Percentiles rank a stretch among this genome's conserved stretches.
These are phyloP conservation scores for Euclidium syriacum DNA, from an alignment of 345 rosid species.

Conservation along the genomic window DNA sequence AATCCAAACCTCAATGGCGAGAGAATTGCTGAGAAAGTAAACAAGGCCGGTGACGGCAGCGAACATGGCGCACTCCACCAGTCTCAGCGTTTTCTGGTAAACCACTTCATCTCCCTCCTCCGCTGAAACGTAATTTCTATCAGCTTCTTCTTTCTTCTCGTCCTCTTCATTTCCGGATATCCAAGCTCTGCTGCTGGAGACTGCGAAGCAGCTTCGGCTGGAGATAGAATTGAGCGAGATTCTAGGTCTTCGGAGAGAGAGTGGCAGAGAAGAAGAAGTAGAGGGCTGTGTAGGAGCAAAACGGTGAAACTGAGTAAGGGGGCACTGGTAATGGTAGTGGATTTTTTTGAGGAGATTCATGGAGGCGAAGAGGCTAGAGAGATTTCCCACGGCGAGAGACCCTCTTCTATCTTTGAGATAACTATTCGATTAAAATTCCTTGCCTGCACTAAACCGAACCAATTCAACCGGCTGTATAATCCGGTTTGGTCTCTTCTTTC, in stretches of 20 bases:
- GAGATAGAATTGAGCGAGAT: constrained; percentile 26
- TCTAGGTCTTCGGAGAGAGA: constrained; percentile 10
- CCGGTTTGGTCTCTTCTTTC: constrained; percentile 25
- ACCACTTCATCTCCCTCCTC: constrained; percentile 49
- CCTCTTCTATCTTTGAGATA: constrained; percentile 1
- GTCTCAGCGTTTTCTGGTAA: constrained; percentile 65
- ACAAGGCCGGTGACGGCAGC: constrained; percentile 83
- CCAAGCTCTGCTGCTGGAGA: constrained; percentile 34
- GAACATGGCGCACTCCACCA: constrained; percentile 93
- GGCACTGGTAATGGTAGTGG: constrained; percentile 34
- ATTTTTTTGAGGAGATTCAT: constrained; percentile 47
- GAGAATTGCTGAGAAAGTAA: constrained; percentile 89
- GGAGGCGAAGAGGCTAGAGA: constrained; percentile 20
- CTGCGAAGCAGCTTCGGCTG: constrained; percentile 31
- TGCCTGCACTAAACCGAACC: neutral
- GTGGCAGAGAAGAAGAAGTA: constrained; percentile 18
- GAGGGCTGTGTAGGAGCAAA: neutral
- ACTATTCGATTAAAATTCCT: neutral
- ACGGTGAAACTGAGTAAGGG: constrained; percentile 22
- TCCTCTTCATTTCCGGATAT: constrained; percentile 30
- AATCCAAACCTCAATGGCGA: constrained; percentile 68
- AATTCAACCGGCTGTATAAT: neutral
- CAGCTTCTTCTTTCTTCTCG: constrained; percentile 27
- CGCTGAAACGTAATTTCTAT: constrained; percentile 13
- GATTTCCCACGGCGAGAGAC: neutral